Evolutionary conservation across 2,329 filamentous ascomycete species (phyloP).

Genomic region (Ceratocystis colombiana): DNA sequence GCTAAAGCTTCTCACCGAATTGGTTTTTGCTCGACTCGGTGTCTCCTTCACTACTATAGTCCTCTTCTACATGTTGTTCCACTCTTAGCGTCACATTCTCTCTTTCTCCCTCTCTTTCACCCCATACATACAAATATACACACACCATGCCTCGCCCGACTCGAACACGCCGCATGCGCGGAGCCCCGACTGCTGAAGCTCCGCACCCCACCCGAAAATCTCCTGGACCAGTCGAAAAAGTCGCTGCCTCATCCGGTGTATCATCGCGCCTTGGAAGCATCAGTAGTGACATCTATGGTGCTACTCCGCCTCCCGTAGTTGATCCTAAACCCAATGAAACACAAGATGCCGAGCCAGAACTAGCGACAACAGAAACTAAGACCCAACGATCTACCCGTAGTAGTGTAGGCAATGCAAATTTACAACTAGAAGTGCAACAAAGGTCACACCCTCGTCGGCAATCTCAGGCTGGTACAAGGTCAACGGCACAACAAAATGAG

Average conservation of each 20-base stretch:
- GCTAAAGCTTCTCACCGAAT: no score
- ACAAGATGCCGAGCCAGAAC: slow-evolving; percentile 13
- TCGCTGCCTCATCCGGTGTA: slow-evolving; percentile 27
- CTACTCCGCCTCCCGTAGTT: slow-evolving; percentile 21
- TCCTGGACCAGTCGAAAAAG: background rate
- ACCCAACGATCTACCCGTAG: slow-evolving; percentile 9
- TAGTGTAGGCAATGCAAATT: background rate
- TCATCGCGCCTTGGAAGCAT: slow-evolving; percentile 26
- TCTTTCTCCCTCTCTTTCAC: background rate
- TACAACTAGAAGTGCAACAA: background rate
- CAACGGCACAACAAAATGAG: background rate
- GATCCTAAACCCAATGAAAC: slow-evolving; percentile 15
- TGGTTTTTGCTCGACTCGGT: no score
- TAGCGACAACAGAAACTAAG: background rate
- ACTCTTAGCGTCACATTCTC: background rate
- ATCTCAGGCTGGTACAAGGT: background rate
- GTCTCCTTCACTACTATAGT: no score
- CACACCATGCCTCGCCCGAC: slow-evolving; percentile 26
- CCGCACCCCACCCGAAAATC: slow-evolving; percentile 15
- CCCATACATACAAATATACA: no score
- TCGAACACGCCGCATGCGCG: slow-evolving; percentile 26
- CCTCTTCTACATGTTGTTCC: no score
- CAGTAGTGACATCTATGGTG: slow-evolving; percentile 25
- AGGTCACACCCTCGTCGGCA: background rate
- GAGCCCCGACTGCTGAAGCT: slow-evolving; percentile 15